Evolutionary conservation across 441 rosid genomes (phyloP).

Genomic region (Aleurites moluccanus): DNA sequence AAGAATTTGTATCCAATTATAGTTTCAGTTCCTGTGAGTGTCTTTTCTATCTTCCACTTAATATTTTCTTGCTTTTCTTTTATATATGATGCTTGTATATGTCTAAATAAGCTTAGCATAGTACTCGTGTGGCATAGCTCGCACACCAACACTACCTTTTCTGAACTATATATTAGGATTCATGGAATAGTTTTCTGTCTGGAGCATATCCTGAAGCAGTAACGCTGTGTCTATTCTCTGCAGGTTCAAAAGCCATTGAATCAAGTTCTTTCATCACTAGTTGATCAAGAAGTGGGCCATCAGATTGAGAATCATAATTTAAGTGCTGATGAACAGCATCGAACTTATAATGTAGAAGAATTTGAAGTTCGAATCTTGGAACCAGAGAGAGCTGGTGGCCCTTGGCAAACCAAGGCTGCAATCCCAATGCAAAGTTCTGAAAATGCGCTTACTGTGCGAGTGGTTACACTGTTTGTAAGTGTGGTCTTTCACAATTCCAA

Average conservation of each 20-base stretch:
- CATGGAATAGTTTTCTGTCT: not conserved
- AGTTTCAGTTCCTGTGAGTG: constrained; percentile 90
- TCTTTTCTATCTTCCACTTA: constrained; percentile 15
- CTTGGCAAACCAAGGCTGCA: constrained; percentile 95
- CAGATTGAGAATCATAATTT: constrained; percentile 83
- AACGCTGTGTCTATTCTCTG: constrained; percentile 28
- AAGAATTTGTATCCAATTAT: constrained; percentile 87
- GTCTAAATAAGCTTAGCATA: not conserved
- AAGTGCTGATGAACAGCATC: constrained; percentile 76
- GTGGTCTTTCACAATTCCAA: constrained; percentile 25
- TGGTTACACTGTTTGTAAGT: constrained; percentile 90
- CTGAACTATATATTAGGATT: constrained; percentile 2
- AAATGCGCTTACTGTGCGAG: constrained; percentile 92
- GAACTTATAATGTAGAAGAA: constrained; percentile 81
- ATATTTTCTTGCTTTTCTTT: constrained; percentile 19
- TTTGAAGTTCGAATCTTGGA: constrained; percentile 92
- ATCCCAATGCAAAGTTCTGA: constrained; percentile 97
- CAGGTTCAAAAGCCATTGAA: constrained; percentile 86
- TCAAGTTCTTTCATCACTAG: constrained; percentile 89
- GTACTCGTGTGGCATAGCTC: not conserved
- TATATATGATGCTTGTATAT: not conserved
- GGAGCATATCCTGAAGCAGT: constrained; percentile 22
- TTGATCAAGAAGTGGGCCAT: constrained; percentile 97
- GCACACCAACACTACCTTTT: not conserved
- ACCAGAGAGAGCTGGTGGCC: constrained; percentile 85